These are phyloP conservation scores for Annulohypoxylon truncatum DNA, from an alignment of 2,329 filamentous ascomycete genomes.

Conservation along the genomic window DNA sequence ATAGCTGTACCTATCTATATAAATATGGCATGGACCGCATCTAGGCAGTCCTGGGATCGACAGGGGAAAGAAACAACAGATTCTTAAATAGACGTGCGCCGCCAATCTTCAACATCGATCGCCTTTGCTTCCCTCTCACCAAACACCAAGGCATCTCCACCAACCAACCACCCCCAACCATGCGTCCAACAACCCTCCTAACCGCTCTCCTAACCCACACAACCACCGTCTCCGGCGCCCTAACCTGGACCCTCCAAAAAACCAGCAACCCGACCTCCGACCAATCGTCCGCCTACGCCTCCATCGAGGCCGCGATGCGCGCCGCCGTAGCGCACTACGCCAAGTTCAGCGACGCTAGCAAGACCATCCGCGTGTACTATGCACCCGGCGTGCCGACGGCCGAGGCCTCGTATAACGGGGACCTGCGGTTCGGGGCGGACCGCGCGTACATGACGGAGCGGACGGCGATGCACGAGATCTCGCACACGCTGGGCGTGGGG, in stretches of 20 bases:
- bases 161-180: slow-evolving; percentile 38
- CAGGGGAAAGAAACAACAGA: slow-evolving; percentile 13
- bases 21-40: neutral
- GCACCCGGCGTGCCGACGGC: slow-evolving; percentile 58
- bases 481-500: slow-evolving; percentile 61
- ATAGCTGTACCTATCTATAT: neutral
- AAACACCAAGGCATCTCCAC: neutral
- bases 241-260: slow-evolving; percentile 55
- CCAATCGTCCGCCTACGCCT: slow-evolving; percentile 57
- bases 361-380: slow-evolving; percentile 56
- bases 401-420: slow-evolving; percentile 59
- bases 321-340: slow-evolving; percentile 56
- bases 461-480: slow-evolving; percentile 61
- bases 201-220: slow-evolving; percentile 46
- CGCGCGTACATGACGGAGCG: slow-evolving; percentile 61
- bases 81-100: slow-evolving; percentile 13
- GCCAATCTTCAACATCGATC: slow-evolving; percentile 14
- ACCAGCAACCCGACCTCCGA: slow-evolving; percentile 56
- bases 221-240: slow-evolving; percentile 51
- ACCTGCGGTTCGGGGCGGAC: slow-evolving; percentile 60
- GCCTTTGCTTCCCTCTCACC: too few species aligned
- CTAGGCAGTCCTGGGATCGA: slow-evolving; percentile 6
- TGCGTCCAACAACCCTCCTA: slow-evolving; percentile 52
- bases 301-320: slow-evolving; percentile 58
- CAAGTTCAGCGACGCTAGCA: slow-evolving; percentile 48